Evolutionary conservation across 208 protist species (phyloP), one percentile per base, ranked within the genome.

Genomic region (Acanthamoeba royreba): DNA sequence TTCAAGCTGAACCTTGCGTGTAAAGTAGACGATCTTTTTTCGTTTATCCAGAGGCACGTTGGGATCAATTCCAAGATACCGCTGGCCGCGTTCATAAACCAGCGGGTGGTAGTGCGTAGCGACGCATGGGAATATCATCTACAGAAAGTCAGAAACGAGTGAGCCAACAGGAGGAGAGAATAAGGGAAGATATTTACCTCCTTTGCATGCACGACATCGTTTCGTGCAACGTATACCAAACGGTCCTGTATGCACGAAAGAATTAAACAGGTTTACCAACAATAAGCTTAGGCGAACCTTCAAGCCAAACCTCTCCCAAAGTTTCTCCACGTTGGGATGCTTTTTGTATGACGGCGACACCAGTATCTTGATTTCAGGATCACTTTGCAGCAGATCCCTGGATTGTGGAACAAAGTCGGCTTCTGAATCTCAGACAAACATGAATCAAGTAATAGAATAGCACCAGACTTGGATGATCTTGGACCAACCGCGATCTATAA

Each of bases 11-110:
- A 83, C 72, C 72, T 53, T 83, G 38, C 81, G 81, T 4, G 81
- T 89, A 28, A 89, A 22, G 38, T 89, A 89, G n/a, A 89, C 81
- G 49, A 89, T 66, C 53, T 31, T 89, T n/a, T 89, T 89, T 45
- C 81, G 81, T 28, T 66, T 35, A n/a, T 89, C 81, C n/a, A 66
- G 38, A 2, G 81, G 81, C 9, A 89, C 81, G 33, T 46, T 15
- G 33, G 46, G 49, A 38, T 89, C 53, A 35, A 89, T 33, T 7
- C 81, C 81, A 25, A 89, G 53, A 5, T 9, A 31, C 3, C 53
- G 81, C 33, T 66, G 81, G 15, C 49, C 81, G 28, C 31, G 28
- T 25, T 89, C n/a, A 40, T 89, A 89, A 25, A 66, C 53, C 4
- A 66, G 15, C 49, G 81, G 81, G 38, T 89, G 81, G 49, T 89